These are phyloP conservation scores for Gastrolobium bilobum DNA, from an alignment of 306 rosid genomes.

Conservation along the genomic window DNA sequence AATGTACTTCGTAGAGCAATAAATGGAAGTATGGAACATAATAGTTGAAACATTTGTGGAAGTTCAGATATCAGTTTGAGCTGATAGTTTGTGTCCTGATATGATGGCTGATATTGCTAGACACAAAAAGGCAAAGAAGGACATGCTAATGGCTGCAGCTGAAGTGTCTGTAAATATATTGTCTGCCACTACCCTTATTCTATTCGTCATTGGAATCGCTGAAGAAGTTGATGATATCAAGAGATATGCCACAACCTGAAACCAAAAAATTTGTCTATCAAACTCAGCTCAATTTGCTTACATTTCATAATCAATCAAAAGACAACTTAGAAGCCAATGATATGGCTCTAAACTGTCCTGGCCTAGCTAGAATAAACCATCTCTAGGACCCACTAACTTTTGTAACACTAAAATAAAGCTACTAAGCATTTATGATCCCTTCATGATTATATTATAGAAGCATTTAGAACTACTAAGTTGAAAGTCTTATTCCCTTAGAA, in stretches of 20 bases:
- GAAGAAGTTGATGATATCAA: conserved; percentile 77
- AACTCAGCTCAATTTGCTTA: not conserved
- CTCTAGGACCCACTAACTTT: no score
- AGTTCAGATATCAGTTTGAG: conserved; percentile 57
- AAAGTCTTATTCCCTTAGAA: no score
- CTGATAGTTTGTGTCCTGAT: conserved; percentile 65
- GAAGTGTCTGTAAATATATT: conserved; percentile 65
- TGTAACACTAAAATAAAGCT: no score
- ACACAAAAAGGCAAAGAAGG: conserved; percentile 65
- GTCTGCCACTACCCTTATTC: conserved; percentile 60
- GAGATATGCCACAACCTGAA: conserved; percentile 75
- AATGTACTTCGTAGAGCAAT: not conserved
- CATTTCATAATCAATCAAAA: not conserved
- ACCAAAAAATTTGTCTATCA: not conserved
- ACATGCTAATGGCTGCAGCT: conserved; percentile 67
- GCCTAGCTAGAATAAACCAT: not conserved
- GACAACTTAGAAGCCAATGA: not conserved
- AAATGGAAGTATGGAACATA: conserved; percentile 28
- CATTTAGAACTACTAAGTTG: no score
- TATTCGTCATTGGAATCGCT: conserved; percentile 64
- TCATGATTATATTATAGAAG: no score
- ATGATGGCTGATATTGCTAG: conserved; percentile 60
- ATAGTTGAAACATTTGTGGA: not conserved
- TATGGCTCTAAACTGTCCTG: not conserved
- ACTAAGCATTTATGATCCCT: no score